Conservation (phyloP, 305 asterid species). For the Solanum hybrid region DNA sequence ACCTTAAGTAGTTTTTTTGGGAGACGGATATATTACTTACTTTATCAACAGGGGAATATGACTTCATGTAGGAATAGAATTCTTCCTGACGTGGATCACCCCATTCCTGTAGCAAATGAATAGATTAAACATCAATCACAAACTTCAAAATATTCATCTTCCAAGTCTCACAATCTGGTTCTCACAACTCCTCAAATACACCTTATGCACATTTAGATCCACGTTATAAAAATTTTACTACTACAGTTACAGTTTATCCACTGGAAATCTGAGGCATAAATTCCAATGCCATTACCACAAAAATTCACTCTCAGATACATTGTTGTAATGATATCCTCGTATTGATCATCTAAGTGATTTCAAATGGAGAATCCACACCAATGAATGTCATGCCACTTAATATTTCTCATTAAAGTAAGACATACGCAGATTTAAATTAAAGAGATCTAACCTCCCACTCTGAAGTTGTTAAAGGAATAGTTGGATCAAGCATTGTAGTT, state of each 20-base stretch:
- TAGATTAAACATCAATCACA: neutral
- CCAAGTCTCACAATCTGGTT: neutral
- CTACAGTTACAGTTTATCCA: neutral
- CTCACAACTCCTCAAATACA: neutral
- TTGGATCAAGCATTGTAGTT: slow-evolving; percentile 96
- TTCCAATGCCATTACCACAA: neutral
- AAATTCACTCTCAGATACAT: neutral
- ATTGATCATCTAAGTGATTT: neutral
- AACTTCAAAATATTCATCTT: neutral
- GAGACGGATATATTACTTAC: slow-evolving; percentile 34
- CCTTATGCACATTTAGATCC: neutral
- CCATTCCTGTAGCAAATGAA: slow-evolving; percentile 71
- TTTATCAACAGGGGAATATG: slow-evolving; percentile 92
- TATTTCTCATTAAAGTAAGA: neutral
- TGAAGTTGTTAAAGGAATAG: slow-evolving; percentile 92
- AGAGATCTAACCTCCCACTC: slow-evolving; percentile 87
- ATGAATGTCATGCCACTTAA: neutral
- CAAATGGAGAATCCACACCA: neutral
- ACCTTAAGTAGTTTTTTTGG: neutral
- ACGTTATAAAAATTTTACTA: neutral
- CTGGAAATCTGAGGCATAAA: neutral
- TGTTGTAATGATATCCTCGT: neutral
- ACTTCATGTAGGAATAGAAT: slow-evolving; percentile 80
- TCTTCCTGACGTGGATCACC: slow-evolving; percentile 95
- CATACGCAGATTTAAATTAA: neutral